Evolutionary conservation across 2,329 filamentous ascomycete species (phyloP).

Genomic region (Fonsecaea nubica): DNA sequence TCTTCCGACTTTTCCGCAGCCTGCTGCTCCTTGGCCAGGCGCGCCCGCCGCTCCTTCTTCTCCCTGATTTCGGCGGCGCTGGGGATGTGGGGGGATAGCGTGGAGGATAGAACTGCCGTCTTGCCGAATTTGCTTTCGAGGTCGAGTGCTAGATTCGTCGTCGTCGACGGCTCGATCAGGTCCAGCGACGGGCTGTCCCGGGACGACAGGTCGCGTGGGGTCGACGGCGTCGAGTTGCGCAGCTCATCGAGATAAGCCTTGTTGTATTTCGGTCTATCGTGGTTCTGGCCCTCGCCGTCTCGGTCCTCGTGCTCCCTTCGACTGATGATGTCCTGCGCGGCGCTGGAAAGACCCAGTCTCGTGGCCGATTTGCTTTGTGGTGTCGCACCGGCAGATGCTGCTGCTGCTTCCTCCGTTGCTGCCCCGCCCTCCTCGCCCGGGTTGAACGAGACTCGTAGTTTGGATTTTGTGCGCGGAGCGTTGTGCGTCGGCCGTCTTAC

Average conservation of each 20-base stretch:
- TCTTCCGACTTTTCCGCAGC: conserved; percentile 40
- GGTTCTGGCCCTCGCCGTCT: conserved; percentile 20
- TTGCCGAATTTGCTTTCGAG: conserved; percentile 59
- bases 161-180: conserved; percentile 18
- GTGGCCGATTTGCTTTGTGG: conserved; percentile 21
- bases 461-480: conserved; percentile 73
- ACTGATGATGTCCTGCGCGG: conserved; percentile 21
- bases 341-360: conserved; percentile 31
- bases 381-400: neutral
- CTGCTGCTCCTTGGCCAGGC: conserved; percentile 72
- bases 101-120: conserved; percentile 43
- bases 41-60: conserved; percentile 86
- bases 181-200: conserved; percentile 43
- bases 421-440: conserved; percentile 62
- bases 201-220: conserved; percentile 68
- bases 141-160: conserved; percentile 54
- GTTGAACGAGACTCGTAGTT: conserved; percentile 78
- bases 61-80: conserved; percentile 85
- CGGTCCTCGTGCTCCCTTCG: conserved; percentile 17
- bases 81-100: conserved; percentile 63
- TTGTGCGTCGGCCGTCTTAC: conserved; percentile 59
- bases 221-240: conserved; percentile 82
- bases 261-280: conserved; percentile 74
- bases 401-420: conserved; percentile 5
- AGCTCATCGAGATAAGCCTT: conserved; percentile 86